Base-by-base conservation (phyloP, 139 green algal species). In the Coelastrella sp. region DNA sequence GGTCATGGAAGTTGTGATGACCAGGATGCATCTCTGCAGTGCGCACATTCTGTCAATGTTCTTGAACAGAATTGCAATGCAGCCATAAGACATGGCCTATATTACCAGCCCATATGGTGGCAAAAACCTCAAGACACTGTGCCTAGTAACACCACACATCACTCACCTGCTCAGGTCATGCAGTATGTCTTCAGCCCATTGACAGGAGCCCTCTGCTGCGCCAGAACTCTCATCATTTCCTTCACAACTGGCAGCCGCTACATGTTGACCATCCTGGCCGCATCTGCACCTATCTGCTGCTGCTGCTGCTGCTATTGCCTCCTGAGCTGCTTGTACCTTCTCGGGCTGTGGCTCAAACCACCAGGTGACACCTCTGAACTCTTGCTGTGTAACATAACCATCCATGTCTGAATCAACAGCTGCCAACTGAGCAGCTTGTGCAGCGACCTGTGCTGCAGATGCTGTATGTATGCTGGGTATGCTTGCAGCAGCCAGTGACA, bases 341-440 rank as follows among this genome's bases (percentile, higher is more conserved):
- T 48, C 57, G 41, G 27, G 43, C 68, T 43, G 77, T 68, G 88
- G 87, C 77, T 94, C 84, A 84, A 92, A 94, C 91, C 91, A 94
- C 53, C 92, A 80, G 76, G 88, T 79, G 4, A 88, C 73, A 0
- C 53, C 74, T 0, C 71, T 59, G 87, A 89, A 92, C 85, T 94
- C 88, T 11, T 69, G 63, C 78, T 84, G 25, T 0, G 51, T 89
- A 32, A 94, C 73, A 35, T 79, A 81, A 88, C 89, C 62, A 78
- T 82, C 83, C 81, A 63, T 1, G 32, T 79, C 74, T 73, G 77
- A 60, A 89, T 91, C 87, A 77, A 77, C 50, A 25, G 53, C 68
- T 21, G 41, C 80, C 25, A 87, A 53, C 63, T 35, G 21, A 3
- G 23, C 51, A 7, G 86, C 86, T 32, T 79, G 71, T 30, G 43